These are phyloP conservation scores for Venturia asperata DNA, from an alignment of 2,329 filamentous ascomycete genomes.

Conservation along the genomic window DNA sequence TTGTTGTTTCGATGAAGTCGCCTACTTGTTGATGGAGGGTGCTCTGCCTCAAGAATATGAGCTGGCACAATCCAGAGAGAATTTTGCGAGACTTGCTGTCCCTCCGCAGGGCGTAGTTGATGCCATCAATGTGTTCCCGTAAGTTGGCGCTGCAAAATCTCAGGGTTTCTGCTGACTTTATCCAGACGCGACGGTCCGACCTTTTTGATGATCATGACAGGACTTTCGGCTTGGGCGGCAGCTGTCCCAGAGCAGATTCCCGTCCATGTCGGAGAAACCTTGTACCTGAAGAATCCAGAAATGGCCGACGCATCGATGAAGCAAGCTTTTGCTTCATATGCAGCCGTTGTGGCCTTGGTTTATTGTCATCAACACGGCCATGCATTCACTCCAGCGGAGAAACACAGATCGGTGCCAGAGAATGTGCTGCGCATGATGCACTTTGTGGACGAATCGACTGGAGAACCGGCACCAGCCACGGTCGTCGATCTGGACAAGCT, in stretches of 20 bases:
- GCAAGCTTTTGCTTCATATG: conserved; percentile 46
- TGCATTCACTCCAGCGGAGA: conserved; percentile 44
- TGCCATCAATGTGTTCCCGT: conserved; percentile 1
- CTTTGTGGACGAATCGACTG: conserved; percentile 42
- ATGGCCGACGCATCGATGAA: conserved; percentile 48
- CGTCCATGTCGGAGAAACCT: conserved; percentile 28
- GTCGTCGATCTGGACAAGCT: conserved; percentile 47
- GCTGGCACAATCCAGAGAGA: conserved; percentile 2
- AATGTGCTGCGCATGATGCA: conserved; percentile 52
- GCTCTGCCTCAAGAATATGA: neutral
- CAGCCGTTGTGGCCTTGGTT: conserved; percentile 44
- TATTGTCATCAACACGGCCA: conserved; percentile 49
- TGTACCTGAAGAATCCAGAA: conserved; percentile 41
- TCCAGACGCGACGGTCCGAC: neutral
- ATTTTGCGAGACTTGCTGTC: neutral
- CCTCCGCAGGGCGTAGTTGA: neutral
- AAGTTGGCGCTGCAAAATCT: neutral
- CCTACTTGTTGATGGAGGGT: conserved; percentile 5
- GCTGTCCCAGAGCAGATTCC: conserved; percentile 18
- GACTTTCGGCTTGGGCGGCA: conserved; percentile 38
- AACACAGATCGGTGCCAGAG: conserved; percentile 40
- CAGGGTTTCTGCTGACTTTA: neutral
- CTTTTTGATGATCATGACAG: conserved; percentile 27
- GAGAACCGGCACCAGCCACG: conserved; percentile 44
- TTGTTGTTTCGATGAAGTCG: neutral